Conservation (phyloP, 352 stramenopile species). For the Pythium sp. region DNA sequence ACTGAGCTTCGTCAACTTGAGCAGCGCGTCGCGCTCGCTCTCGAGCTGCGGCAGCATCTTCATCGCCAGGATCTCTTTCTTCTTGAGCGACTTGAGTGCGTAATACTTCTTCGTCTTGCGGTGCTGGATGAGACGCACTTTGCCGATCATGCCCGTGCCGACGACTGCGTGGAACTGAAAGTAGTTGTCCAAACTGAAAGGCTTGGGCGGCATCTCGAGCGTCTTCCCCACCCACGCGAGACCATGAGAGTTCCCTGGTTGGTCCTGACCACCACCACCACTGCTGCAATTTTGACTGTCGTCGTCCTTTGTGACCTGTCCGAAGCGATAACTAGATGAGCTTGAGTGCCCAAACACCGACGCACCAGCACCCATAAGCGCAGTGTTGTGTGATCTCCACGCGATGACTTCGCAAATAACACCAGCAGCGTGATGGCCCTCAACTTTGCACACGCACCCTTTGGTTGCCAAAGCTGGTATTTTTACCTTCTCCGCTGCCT, state of each 20-base stretch:
- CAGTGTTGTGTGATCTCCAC: not conserved
- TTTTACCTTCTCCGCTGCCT: not conserved
- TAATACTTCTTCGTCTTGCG: slow-evolving; percentile 59
- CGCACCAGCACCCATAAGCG: slow-evolving; percentile 13
- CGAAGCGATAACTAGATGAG: slow-evolving; percentile 21
- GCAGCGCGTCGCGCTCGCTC: slow-evolving; percentile 47
- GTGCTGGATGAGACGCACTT: slow-evolving; percentile 62
- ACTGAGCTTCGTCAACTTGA: slow-evolving; percentile 30
- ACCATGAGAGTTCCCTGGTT: not conserved
- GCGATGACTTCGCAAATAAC: not conserved
- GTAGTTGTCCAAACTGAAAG: slow-evolving; percentile 50
- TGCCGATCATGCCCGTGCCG: slow-evolving; percentile 71
- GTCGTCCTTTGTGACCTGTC: slow-evolving; percentile 13
- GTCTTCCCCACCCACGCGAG: slow-evolving; percentile 46
- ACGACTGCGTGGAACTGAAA: slow-evolving; percentile 59
- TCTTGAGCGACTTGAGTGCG: slow-evolving; percentile 75
- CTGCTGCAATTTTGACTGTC: not conserved
- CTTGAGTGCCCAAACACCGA: slow-evolving; percentile 3
- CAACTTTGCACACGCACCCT: not conserved
- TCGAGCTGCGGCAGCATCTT: slow-evolving; percentile 63
- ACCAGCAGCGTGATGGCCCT: not conserved
- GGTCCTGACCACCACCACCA: not conserved
- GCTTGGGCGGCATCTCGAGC: slow-evolving; percentile 54
- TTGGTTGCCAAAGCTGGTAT: not conserved
- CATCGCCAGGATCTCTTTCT: slow-evolving; percentile 50